Evolutionary conservation across 768 basidiomycete genomes (phyloP).

Genomic region (Boletus subcaerulescens): DNA sequence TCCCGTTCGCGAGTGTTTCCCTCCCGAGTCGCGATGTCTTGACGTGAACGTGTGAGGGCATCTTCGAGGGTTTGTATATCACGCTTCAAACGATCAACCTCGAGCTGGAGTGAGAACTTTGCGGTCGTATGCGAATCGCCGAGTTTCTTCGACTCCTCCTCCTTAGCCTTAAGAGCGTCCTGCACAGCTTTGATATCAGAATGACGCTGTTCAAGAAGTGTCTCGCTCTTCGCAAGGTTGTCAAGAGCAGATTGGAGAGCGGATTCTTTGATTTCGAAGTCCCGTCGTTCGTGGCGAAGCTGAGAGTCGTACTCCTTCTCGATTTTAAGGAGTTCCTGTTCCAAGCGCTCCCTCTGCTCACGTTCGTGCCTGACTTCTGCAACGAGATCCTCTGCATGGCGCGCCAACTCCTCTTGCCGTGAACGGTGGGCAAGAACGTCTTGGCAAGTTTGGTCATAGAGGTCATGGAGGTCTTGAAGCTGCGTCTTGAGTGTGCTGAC

Average conservation of each 20-base stretch:
- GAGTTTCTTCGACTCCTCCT: conserved; percentile 71
- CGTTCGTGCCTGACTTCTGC: conserved; percentile 59
- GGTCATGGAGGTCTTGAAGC: conserved; percentile 60
- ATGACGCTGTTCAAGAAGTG: conserved; percentile 68
- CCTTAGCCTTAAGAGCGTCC: conserved; percentile 61
- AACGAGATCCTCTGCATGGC: conserved; percentile 70
- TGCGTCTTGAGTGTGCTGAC: conserved; percentile 58
- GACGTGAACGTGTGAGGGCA: conserved; percentile 67
- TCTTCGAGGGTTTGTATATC: conserved; percentile 81
- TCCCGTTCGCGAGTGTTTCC: conserved; percentile 67
- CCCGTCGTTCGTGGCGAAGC: conserved; percentile 55
- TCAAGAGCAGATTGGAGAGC: conserved; percentile 61
- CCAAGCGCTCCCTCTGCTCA: conserved; percentile 49
- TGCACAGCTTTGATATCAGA: conserved; percentile 74
- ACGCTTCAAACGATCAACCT: conserved; percentile 80
- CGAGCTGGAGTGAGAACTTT: conserved; percentile 83
- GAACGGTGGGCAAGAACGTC: conserved; percentile 67
- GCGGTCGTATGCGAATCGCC: conserved; percentile 86
- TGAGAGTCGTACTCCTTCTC: conserved; percentile 64
- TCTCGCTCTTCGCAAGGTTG: conserved; percentile 61
- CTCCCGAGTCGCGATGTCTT: conserved; percentile 69
- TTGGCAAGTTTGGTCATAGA: conserved; percentile 59
- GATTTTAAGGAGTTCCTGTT: conserved; percentile 53
- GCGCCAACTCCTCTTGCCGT: conserved; percentile 75
- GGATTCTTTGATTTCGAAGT: conserved; percentile 67